These are phyloP conservation scores for Fusarium sp. DNA, from an alignment of 2,329 filamentous ascomycete species.

Conservation along the genomic window DNA sequence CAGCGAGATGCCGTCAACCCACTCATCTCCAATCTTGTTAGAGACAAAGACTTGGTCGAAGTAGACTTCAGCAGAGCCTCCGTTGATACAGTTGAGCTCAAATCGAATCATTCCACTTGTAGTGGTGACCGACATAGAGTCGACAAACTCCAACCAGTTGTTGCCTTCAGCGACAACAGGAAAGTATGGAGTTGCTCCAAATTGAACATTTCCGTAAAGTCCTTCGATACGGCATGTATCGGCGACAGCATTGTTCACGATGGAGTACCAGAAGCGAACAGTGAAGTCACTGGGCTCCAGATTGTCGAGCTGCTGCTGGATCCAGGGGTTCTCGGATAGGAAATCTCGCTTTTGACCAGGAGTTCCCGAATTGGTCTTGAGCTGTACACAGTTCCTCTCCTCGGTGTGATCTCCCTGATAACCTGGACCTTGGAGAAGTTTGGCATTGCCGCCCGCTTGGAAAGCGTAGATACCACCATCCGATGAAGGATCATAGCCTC, in stretches of 20 bases:
- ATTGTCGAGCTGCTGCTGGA: slow-evolving; percentile 30
- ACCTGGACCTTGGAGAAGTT: slow-evolving; percentile 28
- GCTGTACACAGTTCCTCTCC: slow-evolving; percentile 30
- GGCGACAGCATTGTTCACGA: slow-evolving; percentile 22
- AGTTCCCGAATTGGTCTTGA: not conserved
- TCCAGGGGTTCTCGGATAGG: slow-evolving; percentile 8
- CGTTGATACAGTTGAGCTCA: slow-evolving; percentile 26
- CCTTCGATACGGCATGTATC: slow-evolving; percentile 35
- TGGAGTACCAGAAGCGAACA: slow-evolving; percentile 34
- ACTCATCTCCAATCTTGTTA: slow-evolving; percentile 27
- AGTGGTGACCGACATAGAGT: slow-evolving; percentile 22
- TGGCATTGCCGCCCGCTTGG: slow-evolving; percentile 14
- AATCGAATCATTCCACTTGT: slow-evolving; percentile 32
- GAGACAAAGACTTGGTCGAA: slow-evolving; percentile 40
- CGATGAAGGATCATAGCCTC: slow-evolving; percentile 27
- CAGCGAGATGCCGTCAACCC: slow-evolving; percentile 31
- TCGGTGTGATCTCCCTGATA: slow-evolving; percentile 22
- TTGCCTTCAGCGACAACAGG: slow-evolving; percentile 4
- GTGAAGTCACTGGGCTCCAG: slow-evolving; percentile 33
- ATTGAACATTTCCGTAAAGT: slow-evolving; percentile 23
- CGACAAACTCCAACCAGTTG: slow-evolving; percentile 24
- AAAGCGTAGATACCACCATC: slow-evolving; percentile 36
- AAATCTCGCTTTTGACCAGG: slow-evolving; percentile 6
- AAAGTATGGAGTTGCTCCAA: slow-evolving; percentile 32
- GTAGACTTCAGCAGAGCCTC: slow-evolving; percentile 32